Evolutionary conservation across 1,284 basidiomycete genomes (phyloP), one percentile per base, ranked within the genome.

Genomic region (Chiua sp.): DNA sequence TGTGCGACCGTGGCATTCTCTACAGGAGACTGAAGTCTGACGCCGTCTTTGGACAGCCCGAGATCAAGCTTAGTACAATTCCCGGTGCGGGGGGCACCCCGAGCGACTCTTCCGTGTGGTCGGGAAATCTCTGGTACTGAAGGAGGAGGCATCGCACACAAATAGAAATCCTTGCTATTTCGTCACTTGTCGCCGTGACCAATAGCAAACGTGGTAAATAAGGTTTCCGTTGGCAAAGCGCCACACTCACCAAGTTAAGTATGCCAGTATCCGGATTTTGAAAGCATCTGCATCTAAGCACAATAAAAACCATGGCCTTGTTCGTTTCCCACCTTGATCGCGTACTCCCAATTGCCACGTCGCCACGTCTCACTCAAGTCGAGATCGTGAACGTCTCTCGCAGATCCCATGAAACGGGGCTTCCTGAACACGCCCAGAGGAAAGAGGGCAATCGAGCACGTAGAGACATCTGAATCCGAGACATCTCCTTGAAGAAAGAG

Each of bases 1-100:
- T 87, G 81, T 82, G 66, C 47, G 77, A 70, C n/a, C n/a, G n/a
- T n/a, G n/a, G n/a, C n/a, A 67, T 71, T 33, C 77, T 88, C 63
- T 79, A 87, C 62, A 85, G 84, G n/a, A 80, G 84, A 3, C 79
- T 80, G 13, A n/a, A n/a, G n/a, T n/a, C n/a, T n/a, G 81, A 75
- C 47, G 86, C 88, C 22, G 78, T 77, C 47, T 88, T 90, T 64
- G 86, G 84, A 50, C 88, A 88, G 67, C 88, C 88, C 37, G 87
- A 90, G 70, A 86, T 89, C 75, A 88, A 85, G 64, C 81, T 90
- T 53, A 87, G 88, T 59, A 87, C 88, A 55, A 89, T 90, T 62
- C 88, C 88, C 28, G 85, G 86, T 11, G 83, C 82, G 18, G 84
- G 84, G 26, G 84, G 84, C 23, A 84, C 84, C 0, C 85, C n/a